Base-by-base conservation (phyloP, 129 eudicot genomes). In the Escallonia rubra region DNA sequence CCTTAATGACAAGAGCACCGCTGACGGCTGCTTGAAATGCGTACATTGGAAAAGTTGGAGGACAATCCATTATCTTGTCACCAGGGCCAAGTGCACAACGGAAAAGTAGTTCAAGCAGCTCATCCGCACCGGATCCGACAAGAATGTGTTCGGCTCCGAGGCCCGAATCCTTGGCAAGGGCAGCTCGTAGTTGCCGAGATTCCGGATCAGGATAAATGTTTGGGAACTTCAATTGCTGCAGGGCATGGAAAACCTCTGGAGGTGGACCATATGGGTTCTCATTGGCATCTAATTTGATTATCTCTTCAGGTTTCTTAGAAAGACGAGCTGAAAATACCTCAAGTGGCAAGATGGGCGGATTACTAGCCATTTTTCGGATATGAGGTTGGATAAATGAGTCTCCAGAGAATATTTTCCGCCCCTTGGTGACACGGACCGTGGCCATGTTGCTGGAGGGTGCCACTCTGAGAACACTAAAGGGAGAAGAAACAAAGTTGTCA, bases 231-330 rank as follows among this genome's bases (percentile, higher is more conserved):
- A 94, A 65, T 8, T 77, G 41, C 10, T 96, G 95, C 65, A 94
- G 72, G 69, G 99, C 99, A 74, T 86, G 96, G 43, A 79, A 89
- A 51, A 94, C 99, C 88, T 94, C 99, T 51, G 97, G 99, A 69
- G 99, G 99, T 70, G 97, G 98, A 64, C 99, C 99, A 69, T 94
- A 94, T 49, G 97, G 99, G 64, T 94, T 94, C 74, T 94, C 99
- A 81, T 94, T 94, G 68, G 99, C 99, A 71, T 94, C 99, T 74
- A 94, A 72, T 64, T 94, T 94, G 14, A 94, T 75, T 48, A 94
- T 94, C 15, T 94, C 99, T 74, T 94, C 99, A 2, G 97, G 99
- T 78, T 94, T 89, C 74, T 96, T 79, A 74, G 96, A 96, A 62
- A 89, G 99, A 65, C 90, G 96, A 79, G 93, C 81, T 61, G 99